phyloP scores from a whole-genome alignment of 1,284 basidiomycete genomes.

The Pseudozyma sp. region DNA sequence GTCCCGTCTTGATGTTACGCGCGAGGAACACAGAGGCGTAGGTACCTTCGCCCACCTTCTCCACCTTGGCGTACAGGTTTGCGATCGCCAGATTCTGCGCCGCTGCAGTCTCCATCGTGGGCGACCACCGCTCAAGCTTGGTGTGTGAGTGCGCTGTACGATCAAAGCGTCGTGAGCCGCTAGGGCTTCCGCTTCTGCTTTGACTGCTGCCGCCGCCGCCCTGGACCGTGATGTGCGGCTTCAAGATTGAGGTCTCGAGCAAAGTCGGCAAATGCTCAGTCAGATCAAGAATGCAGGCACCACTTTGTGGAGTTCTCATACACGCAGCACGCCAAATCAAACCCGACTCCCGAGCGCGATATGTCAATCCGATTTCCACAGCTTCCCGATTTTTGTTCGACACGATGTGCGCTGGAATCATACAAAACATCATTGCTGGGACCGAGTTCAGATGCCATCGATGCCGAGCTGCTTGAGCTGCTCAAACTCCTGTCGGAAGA shows the following conservation, averaged over 20 bases:
- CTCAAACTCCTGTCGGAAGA: constrained; percentile 58
- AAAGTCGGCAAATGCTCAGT: neutral
- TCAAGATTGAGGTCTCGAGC: no score
- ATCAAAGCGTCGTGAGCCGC: neutral
- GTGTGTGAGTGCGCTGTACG: neutral
- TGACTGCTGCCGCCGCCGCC: no score
- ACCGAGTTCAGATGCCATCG: constrained; percentile 23
- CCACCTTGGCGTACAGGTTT: constrained; percentile 51
- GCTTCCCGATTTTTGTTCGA: constrained; percentile 1
- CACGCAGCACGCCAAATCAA: neutral
- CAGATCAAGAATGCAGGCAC: neutral
- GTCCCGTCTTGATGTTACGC: constrained; percentile 75
- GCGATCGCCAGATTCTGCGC: constrained; percentile 55
- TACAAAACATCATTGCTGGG: neutral
- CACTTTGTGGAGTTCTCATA: constrained; percentile 1
- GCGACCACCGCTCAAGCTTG: constrained; percentile 28
- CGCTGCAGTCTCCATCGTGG: constrained; percentile 53
- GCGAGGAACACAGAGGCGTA: constrained; percentile 87
- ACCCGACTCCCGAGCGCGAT: constrained; percentile 3
- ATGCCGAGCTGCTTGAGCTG: constrained; percentile 37
- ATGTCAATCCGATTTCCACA: neutral
- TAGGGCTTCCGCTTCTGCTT: constrained; percentile 1
- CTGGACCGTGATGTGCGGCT: no score
- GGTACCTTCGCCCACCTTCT: constrained; percentile 83
- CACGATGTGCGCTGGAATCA: neutral